phyloP scores from a whole-genome alignment of 1,284 basidiomycete genomes.

The Crepidotus sp. region DNA sequence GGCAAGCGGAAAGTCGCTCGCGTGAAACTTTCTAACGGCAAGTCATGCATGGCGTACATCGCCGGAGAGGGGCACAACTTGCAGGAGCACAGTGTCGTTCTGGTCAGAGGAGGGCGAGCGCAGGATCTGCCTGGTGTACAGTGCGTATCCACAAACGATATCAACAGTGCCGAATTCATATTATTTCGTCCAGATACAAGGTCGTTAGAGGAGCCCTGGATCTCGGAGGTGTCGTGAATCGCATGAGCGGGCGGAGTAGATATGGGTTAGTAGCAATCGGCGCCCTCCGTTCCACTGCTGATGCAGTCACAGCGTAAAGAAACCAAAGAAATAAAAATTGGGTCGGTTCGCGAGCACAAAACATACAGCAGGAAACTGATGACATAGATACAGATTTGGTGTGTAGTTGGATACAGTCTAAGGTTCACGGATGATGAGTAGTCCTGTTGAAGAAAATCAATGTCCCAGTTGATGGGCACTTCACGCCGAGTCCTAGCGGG shows the following conservation, averaged over 20 bases:
- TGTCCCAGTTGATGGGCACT: neutral
- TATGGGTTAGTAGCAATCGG: conserved; percentile 68
- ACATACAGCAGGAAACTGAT: neutral
- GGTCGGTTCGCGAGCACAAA: neutral
- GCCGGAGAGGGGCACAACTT: conserved; percentile 97
- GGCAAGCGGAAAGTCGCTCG: conserved; percentile 96
- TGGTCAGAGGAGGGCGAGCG: conserved; percentile 88
- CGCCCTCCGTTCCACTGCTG: conserved; percentile 2
- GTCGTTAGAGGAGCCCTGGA: conserved; percentile 90
- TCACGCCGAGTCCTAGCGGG: neutral
- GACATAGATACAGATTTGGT: conserved; percentile 12
- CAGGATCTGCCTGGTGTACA: conserved; percentile 97
- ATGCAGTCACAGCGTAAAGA: conserved; percentile 54
- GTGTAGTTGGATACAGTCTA: conserved; percentile 20
- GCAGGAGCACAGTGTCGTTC: conserved; percentile 95
- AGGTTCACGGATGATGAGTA: conserved; percentile 1
- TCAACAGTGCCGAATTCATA: neutral
- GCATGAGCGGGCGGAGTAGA: conserved; percentile 78
- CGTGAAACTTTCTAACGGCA: conserved; percentile 88
- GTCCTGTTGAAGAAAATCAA: conserved; percentile 18
- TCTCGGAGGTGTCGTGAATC: conserved; percentile 83
- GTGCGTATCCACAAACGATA: conserved; percentile 40
- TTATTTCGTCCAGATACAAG: conserved; percentile 65
- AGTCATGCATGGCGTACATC: conserved; percentile 89
- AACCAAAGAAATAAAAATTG: conserved; percentile 58